phyloP scores from a whole-genome alignment of 805 yeast species.

The Ogataea methanolica region DNA sequence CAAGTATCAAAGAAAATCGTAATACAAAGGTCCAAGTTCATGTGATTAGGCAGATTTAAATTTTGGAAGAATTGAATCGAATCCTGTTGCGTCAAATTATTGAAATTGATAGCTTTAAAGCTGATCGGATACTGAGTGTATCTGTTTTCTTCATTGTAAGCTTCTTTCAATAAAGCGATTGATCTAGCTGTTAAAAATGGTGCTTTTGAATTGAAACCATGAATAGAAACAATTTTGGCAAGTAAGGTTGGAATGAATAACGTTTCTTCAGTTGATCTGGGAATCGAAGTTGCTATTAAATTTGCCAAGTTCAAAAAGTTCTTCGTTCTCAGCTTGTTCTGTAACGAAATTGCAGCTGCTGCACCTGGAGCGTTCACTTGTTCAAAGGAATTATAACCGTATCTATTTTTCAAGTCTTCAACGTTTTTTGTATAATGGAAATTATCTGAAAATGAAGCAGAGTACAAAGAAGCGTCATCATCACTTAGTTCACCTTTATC shows the following conservation, averaged over 20 bases:
- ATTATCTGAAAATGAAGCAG: constrained; percentile 18
- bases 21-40: constrained; percentile 63
- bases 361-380: constrained; percentile 74
- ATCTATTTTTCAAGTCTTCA: constrained; percentile 22
- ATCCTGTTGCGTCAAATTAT: constrained; percentile 34
- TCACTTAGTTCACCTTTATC: constrained; percentile 45
- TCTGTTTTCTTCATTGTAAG: constrained; percentile 28
- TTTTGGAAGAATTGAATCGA: constrained; percentile 41
- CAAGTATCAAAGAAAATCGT: constrained; percentile 72
- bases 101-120: constrained; percentile 35
- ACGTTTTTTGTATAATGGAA: constrained; percentile 17
- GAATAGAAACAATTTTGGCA: constrained; percentile 63
- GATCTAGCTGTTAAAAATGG: constrained; percentile 69
- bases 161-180: constrained; percentile 62
- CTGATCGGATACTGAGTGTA: constrained; percentile 29
- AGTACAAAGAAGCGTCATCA: constrained; percentile 34
- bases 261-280: constrained; percentile 76
- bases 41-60: constrained; percentile 44
- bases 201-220: constrained; percentile 68
- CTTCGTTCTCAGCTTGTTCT: constrained; percentile 39
- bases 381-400: constrained; percentile 42
- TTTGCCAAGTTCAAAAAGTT: constrained; percentile 46
- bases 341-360: constrained; percentile 59
- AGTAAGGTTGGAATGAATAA: constrained; percentile 67
- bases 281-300: constrained; percentile 66